phyloP scores from a whole-genome alignment of 2,329 filamentous ascomycete genomes.

The Pseudogymnoascus sp. region DNA sequence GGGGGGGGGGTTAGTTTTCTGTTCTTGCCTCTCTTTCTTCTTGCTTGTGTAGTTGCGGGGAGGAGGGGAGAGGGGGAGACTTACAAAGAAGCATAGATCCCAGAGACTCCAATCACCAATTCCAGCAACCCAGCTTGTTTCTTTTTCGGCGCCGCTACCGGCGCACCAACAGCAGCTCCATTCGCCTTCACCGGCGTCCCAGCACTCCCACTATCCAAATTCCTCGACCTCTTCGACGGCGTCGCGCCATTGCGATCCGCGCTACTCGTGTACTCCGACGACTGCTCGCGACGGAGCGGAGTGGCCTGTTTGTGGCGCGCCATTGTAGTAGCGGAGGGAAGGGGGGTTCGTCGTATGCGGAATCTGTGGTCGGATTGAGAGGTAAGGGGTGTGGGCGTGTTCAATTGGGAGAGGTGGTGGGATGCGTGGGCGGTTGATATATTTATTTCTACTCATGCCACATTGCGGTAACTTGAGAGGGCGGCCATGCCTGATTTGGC shows the following conservation, averaged over 20 bases:
- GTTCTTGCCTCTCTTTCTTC: too few relatives aligned
- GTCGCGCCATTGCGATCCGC: conserved; percentile 29
- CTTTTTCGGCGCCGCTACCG: conserved; percentile 28
- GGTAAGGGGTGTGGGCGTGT: background rate
- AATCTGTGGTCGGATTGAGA: background rate
- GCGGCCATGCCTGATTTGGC: background rate
- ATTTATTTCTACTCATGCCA: conserved; percentile 10
- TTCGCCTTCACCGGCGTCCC: conserved; percentile 15
- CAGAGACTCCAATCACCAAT: conserved; percentile 78
- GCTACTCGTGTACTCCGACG: conserved; percentile 57
- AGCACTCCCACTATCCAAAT: conserved; percentile 26
- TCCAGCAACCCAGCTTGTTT: conserved; percentile 60
- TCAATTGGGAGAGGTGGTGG: background rate
- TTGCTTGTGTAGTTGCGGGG: too few relatives aligned
- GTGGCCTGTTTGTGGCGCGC: conserved; percentile 62
- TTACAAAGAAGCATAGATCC: conserved; percentile 96
- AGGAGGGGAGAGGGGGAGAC: conserved; percentile 23
- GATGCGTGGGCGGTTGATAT: background rate
- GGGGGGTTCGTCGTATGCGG: background rate
- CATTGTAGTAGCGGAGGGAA: conserved; percentile 38
- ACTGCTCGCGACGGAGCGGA: conserved; percentile 57
- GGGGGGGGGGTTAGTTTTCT: too few relatives aligned
- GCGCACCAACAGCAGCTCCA: conserved; percentile 19
- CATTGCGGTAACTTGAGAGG: conserved; percentile 1
- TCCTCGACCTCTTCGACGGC: conserved; percentile 27